A percentile compares a stretch with the other conserved stretches of the same genome.
Evolutionary conservation across 352 stramenopile genomes (phyloP).

Genomic region (Aphanomyces stellatus): DNA sequence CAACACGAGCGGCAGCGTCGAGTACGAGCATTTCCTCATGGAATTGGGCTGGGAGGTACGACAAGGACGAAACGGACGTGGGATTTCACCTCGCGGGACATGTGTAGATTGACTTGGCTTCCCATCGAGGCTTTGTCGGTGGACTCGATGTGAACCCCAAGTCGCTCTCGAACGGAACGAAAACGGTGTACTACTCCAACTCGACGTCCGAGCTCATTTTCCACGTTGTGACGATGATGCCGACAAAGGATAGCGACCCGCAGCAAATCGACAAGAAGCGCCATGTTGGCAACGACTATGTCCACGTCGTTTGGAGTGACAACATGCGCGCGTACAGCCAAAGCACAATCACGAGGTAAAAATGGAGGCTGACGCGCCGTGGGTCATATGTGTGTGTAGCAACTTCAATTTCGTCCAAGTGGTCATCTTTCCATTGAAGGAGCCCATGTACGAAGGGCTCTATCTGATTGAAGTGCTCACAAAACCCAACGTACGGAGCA

Average conservation of each 20-base stretch:
- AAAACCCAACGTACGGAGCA: slow-evolving; percentile 50
- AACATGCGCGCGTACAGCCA: slow-evolving; percentile 71
- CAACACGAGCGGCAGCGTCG: slow-evolving; percentile 53
- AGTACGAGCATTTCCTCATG: slow-evolving; percentile 59
- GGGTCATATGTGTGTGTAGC: neutral
- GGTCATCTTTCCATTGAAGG: slow-evolving; percentile 68
- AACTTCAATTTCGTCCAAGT: slow-evolving; percentile 86
- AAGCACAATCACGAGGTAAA: slow-evolving; percentile 67
- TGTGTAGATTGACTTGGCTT: slow-evolving; percentile 30
- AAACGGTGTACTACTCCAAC: slow-evolving; percentile 72
- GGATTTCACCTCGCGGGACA: neutral
- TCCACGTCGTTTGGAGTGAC: slow-evolving; percentile 83
- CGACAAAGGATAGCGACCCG: slow-evolving; percentile 58
- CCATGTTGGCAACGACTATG: slow-evolving; percentile 82
- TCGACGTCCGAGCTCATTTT: slow-evolving; percentile 82
- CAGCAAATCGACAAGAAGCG: slow-evolving; percentile 88
- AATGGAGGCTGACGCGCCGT: neutral
- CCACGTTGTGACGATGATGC: slow-evolving; percentile 84
- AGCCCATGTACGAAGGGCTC: slow-evolving; percentile 46
- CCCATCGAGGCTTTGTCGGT: slow-evolving; percentile 62
- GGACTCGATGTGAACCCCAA: slow-evolving; percentile 73
- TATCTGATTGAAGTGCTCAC: slow-evolving; percentile 72
- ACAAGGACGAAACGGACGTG: neutral
- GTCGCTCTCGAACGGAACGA: slow-evolving; percentile 64
- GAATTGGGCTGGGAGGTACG: slow-evolving; percentile 71